Conservation (phyloP, 805 yeast species). For the Candida incommunis region DNA sequence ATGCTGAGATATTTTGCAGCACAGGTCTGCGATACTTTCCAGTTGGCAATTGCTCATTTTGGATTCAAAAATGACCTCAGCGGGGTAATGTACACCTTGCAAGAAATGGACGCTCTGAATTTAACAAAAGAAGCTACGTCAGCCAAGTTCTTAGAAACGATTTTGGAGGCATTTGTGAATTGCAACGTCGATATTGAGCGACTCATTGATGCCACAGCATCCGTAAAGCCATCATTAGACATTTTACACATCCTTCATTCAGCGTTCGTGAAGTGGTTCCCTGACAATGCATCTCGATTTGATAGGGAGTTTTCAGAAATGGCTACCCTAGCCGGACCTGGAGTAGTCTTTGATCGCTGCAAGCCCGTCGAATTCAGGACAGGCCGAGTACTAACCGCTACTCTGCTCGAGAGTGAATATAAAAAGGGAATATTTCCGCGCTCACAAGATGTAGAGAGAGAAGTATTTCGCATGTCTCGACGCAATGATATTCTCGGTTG, state of each 20-base stretch:
- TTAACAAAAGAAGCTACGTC: no score
- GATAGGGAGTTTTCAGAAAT: neutral
- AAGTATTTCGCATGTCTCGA: neutral
- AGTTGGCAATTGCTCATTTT: neutral
- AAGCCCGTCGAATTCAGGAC: neutral
- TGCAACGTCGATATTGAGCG: neutral
- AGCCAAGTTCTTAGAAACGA: neutral
- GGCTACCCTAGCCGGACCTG: neutral
- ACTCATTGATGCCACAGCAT: neutral
- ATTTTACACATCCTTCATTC: neutral
- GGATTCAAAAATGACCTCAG: neutral
- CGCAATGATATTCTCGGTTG: neutral
- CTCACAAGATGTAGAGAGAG: neutral
- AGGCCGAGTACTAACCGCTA: neutral
- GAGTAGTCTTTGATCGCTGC: neutral
- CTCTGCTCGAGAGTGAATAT: neutral
- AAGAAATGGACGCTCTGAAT: no score
- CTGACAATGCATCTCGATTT: neutral
- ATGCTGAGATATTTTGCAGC: neutral
- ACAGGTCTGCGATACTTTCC: neutral
- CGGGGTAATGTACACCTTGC: neutral
- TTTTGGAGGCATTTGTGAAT: neutral
- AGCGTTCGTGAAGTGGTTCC: neutral
- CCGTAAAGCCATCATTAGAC: neutral
- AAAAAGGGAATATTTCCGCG: neutral